These are phyloP conservation scores for Aspergillus sp. DNA, from an alignment of 2,329 filamentous ascomycete genomes.

Conservation along the genomic window DNA sequence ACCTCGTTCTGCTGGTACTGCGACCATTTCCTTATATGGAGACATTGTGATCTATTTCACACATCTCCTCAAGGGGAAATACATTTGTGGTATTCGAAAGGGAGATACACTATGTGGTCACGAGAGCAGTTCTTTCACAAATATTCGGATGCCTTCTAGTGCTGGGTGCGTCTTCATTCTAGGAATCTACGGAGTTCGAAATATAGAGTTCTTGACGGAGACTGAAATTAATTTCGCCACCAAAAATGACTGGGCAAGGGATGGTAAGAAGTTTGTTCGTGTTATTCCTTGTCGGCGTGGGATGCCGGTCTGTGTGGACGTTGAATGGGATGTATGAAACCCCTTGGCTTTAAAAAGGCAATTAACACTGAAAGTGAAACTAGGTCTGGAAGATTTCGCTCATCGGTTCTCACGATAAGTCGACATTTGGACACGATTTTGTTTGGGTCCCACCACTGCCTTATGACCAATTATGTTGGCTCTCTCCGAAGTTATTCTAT, in stretches of 20 bases:
- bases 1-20: not conserved
- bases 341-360: not conserved
- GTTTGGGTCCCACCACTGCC: not conserved
- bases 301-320: not conserved
- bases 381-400: slow-evolving; percentile 1
- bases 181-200: not conserved
- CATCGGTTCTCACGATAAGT: not conserved
- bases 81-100: no score
- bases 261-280: no score
- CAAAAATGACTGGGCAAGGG: no score
- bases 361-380: not conserved
- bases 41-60: no score
- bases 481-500: not conserved
- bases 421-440: slow-evolving; percentile 1
- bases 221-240: not conserved
- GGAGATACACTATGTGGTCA: no score
- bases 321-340: not conserved
- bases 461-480: not conserved
- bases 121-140: no score
- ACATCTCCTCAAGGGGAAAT: no score
- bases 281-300: not conserved
- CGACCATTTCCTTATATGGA: not conserved
- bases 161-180: not conserved
- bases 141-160: not conserved
- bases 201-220: not conserved